Percentiles rank a stretch among this genome's conserved stretches.
These are phyloP conservation scores for Lepiota subincarnata DNA, from an alignment of 768 basidiomycete genomes.

Conservation along the genomic window DNA sequence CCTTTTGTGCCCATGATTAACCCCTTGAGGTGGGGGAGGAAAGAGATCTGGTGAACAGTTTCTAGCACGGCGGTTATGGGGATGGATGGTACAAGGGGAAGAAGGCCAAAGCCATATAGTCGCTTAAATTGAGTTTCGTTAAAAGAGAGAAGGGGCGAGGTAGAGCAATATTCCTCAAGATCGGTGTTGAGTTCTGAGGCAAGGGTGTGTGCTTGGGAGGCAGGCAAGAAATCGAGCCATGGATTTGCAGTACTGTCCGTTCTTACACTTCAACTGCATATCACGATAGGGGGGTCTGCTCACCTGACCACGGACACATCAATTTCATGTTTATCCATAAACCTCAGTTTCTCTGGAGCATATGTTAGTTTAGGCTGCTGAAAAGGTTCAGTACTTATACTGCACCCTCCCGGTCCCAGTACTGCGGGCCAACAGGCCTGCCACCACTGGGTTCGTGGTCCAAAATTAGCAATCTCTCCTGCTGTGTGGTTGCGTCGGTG, in stretches of 20 bases:
- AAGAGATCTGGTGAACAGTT: slow-evolving; percentile 61
- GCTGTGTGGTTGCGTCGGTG: slow-evolving; percentile 36
- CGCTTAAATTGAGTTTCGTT: slow-evolving; percentile 44
- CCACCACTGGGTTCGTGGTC: slow-evolving; percentile 79
- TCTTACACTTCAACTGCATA: too few species aligned
- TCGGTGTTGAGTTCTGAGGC: slow-evolving; percentile 73
- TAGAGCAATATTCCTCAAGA: slow-evolving; percentile 75
- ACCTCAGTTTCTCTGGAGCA: slow-evolving; percentile 61
- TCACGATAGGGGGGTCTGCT: background rate
- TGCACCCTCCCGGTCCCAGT: slow-evolving; percentile 58
- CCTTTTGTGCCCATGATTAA: slow-evolving; percentile 83
- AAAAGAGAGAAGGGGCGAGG: slow-evolving; percentile 42
- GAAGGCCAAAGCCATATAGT: slow-evolving; percentile 79
- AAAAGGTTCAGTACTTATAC: background rate
- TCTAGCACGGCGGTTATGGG: slow-evolving; percentile 53
- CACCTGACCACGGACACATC: slow-evolving; percentile 78
- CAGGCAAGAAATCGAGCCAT: slow-evolving; percentile 84
- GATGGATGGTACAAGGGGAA: slow-evolving; percentile 74
- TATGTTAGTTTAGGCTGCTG: background rate
- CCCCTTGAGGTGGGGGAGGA: slow-evolving; percentile 61
- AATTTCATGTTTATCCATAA: slow-evolving; percentile 83
- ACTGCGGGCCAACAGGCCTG: slow-evolving; percentile 78
- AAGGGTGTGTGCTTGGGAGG: slow-evolving; percentile 59
- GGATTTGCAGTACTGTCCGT: slow-evolving; percentile 74
- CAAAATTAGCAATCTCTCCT: slow-evolving; percentile 70